Conservation (phyloP, 331 rosid genomes). For the Telfairia occidentalis region DNA sequence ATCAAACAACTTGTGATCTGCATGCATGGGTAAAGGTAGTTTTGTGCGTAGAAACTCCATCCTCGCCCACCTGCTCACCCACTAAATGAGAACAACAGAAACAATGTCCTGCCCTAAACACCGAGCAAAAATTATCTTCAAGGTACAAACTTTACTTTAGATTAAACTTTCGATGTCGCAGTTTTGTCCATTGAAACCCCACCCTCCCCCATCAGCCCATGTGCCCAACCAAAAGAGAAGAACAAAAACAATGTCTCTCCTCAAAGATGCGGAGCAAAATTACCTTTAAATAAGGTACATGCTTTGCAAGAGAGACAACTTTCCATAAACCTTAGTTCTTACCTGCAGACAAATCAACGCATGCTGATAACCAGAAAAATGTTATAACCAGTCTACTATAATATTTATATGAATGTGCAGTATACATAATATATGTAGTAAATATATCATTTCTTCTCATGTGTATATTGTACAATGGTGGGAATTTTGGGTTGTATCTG, state of each 20-base stretch:
- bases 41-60: neutral
- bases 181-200: neutral
- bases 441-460: constrained; percentile 11
- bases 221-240: neutral
- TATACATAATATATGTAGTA: neutral
- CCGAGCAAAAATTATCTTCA: neutral
- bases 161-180: neutral
- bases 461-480: constrained; percentile 22
- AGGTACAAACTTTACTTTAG: neutral
- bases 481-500: constrained; percentile 21
- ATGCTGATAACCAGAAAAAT: neutral
- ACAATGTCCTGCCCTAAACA: neutral
- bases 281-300: neutral
- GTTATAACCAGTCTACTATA: neutral
- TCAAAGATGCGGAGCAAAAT: neutral
- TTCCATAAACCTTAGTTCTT: neutral
- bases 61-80: neutral
- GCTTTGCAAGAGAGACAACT: neutral
- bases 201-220: neutral
- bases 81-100: neutral
- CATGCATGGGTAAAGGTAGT: neutral
- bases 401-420: neutral
- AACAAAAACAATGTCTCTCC: neutral
- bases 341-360: neutral
- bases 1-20: neutral